Conservation (phyloP, 192 early-diverging fungal species). For the Coemansia sp. region DNA sequence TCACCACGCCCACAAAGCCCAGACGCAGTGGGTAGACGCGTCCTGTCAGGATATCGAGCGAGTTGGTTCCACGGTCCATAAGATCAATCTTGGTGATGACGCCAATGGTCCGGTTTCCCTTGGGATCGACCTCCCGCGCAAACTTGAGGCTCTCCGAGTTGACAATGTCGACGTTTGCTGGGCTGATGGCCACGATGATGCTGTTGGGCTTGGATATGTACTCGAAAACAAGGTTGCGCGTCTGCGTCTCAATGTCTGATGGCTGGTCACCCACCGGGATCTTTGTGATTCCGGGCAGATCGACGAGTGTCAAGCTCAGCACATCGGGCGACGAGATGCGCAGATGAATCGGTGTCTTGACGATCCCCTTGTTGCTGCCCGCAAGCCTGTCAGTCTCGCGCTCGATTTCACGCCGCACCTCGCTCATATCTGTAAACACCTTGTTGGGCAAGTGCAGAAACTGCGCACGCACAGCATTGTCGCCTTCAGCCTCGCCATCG, state of each 20-base stretch:
- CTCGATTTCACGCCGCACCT: constrained; percentile 78
- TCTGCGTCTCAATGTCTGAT: constrained; percentile 78
- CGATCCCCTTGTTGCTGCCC: constrained; percentile 76
- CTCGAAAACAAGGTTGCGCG: constrained; percentile 68
- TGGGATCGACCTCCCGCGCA: constrained; percentile 80
- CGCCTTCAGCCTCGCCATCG: constrained; percentile 1
- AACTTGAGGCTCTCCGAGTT: constrained; percentile 84
- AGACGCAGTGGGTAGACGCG: constrained; percentile 72
- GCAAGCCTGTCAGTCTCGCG: constrained; percentile 74
- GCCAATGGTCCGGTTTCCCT: constrained; percentile 73
- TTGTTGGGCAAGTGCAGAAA: constrained; percentile 75
- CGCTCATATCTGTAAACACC: constrained; percentile 70
- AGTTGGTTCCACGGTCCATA: constrained; percentile 82
- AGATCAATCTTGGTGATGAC: constrained; percentile 81
- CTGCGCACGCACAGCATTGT: constrained; percentile 54
- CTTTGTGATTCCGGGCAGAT: constrained; percentile 81
- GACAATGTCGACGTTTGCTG: constrained; percentile 76
- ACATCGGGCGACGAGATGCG: constrained; percentile 74
- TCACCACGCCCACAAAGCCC: constrained; percentile 79
- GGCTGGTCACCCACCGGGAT: constrained; percentile 74
- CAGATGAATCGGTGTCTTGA: constrained; percentile 71
- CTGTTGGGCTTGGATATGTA: constrained; percentile 82
- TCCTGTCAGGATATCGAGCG: constrained; percentile 74
- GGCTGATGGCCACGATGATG: constrained; percentile 78
- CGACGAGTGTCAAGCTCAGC: constrained; percentile 76